phyloP scores from a whole-genome alignment of 2,329 filamentous ascomycete genomes.

The Boeremia lycopersici region DNA sequence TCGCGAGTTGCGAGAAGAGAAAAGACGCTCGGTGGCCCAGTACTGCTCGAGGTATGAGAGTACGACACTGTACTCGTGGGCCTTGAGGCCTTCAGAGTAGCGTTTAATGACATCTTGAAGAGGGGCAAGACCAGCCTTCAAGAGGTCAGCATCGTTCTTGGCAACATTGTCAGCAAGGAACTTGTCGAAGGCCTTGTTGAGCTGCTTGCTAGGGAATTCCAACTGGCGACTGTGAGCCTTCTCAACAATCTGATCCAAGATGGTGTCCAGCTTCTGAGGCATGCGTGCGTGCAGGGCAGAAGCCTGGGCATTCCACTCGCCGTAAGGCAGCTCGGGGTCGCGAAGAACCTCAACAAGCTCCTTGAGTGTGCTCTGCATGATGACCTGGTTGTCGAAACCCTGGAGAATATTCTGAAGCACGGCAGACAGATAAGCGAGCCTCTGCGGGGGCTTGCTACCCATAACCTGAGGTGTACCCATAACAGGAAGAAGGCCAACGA shows the following conservation, averaged over 20 bases:
- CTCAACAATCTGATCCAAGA: constrained; percentile 84
- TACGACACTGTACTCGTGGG: constrained; percentile 85
- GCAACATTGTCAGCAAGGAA: constrained; percentile 88
- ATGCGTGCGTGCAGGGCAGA: constrained; percentile 97
- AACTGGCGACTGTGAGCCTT: constrained; percentile 75
- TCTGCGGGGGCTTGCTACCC: constrained; percentile 89
- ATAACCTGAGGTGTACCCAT: constrained; percentile 85
- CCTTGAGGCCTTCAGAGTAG: constrained; percentile 88
- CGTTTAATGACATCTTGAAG: constrained; percentile 77
- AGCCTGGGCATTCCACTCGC: constrained; percentile 95
- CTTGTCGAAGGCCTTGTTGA: constrained; percentile 81
- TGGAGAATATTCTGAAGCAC: constrained; percentile 86
- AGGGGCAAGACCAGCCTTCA: constrained; percentile 76
- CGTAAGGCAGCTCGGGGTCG: constrained; percentile 88
- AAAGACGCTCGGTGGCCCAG: constrained; percentile 81
- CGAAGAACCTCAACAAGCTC: constrained; percentile 90
- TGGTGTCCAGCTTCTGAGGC: constrained; percentile 87
- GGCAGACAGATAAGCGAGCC: constrained; percentile 76
- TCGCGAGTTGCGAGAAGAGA: constrained; percentile 81
- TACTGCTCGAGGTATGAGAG: constrained; percentile 80
- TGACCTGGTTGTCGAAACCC: constrained; percentile 96
- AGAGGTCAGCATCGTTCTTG: constrained; percentile 71
- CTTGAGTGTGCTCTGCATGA: constrained; percentile 86
- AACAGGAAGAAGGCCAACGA: constrained; percentile 86
- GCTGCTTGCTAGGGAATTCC: constrained; percentile 90